Percentiles rank a stretch among this genome's conserved stretches.
phyloP scores from a whole-genome alignment of 164 flowering plant species.

The Piper longum region DNA sequence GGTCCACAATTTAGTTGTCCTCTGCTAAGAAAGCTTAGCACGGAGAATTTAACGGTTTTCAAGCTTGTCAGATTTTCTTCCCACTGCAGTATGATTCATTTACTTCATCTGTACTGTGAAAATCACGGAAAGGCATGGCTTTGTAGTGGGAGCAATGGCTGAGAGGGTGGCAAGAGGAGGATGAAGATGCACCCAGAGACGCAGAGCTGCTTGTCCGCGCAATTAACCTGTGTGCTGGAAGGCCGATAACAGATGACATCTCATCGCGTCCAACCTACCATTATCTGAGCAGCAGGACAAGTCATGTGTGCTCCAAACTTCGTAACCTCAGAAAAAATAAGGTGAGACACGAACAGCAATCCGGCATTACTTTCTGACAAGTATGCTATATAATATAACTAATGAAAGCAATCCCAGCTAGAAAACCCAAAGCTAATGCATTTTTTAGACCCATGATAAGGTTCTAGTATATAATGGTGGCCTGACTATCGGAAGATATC shows the following conservation, averaged over 20 bases:
- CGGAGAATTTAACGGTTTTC: too few species aligned
- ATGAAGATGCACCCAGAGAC: conserved; percentile 14
- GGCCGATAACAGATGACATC: conserved; percentile 4
- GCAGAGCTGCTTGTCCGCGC: conserved; percentile 24
- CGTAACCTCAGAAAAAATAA: conserved; percentile 9
- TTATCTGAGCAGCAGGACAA: conserved; percentile 17
- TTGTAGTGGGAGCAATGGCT: conserved; percentile 63
- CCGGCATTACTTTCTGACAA: too few species aligned
- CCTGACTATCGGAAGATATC: not conserved
- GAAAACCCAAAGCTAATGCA: not conserved
- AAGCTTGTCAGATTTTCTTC: not conserved
- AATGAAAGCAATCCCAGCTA: not conserved
- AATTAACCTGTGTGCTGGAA: conserved; percentile 18
- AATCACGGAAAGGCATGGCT: not conserved
- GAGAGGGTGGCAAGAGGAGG: conserved; percentile 5
- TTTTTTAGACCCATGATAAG: not conserved
- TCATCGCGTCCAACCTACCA: conserved; percentile 16
- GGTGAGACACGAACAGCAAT: conserved; percentile 4
- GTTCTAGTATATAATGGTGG: not conserved
- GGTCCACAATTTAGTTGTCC: too few species aligned
- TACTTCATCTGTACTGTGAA: not conserved
- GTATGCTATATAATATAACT: too few species aligned
- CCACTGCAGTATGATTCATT: not conserved
- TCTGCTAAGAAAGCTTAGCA: too few species aligned
- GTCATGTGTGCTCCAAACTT: conserved; percentile 18